phyloP scores from a whole-genome alignment of 345 rosid species.

The Eucalyptus tenuipes region DNA sequence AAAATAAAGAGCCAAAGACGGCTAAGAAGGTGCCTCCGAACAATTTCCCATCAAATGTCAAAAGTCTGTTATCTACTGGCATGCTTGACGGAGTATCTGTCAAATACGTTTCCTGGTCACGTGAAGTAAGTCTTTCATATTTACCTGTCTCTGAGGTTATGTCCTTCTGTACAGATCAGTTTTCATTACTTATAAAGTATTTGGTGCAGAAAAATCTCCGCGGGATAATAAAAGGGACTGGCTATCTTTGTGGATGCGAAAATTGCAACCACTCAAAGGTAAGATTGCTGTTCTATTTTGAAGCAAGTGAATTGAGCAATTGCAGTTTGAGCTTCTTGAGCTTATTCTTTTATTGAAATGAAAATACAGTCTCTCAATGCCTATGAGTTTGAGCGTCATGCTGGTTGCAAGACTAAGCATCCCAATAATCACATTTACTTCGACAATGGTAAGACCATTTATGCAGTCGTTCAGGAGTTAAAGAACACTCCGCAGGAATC shows the following conservation, averaged over 20 bases:
- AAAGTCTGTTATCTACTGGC: conserved; percentile 60
- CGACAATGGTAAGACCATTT: conserved; percentile 58
- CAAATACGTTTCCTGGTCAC: conserved; percentile 58
- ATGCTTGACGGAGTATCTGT: conserved; percentile 59
- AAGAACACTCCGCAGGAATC: conserved; percentile 45
- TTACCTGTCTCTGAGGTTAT: neutral
- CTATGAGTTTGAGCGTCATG: conserved; percentile 57
- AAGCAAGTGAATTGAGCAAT: neutral
- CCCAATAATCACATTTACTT: conserved; percentile 65
- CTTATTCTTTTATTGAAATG: neutral
- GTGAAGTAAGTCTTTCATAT: conserved; percentile 26
- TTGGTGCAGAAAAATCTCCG: conserved; percentile 30
- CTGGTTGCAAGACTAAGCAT: conserved; percentile 65
- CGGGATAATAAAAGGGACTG: conserved; percentile 39
- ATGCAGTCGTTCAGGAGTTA: conserved; percentile 56
- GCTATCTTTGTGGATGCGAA: conserved; percentile 45
- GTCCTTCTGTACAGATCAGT: neutral
- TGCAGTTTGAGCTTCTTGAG: neutral
- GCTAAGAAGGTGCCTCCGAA: conserved; percentile 33
- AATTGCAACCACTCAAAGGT: conserved; percentile 45
- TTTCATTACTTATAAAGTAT: neutral
- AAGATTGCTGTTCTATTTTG: neutral
- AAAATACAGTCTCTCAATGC: conserved; percentile 43
- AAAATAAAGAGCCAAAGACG: conserved; percentile 27
- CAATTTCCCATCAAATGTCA: conserved; percentile 59